Evolutionary conservation across 2,329 filamentous ascomycete genomes (phyloP), one percentile per base, ranked within the genome.

Genomic region (Colletotrichum sp.): DNA sequence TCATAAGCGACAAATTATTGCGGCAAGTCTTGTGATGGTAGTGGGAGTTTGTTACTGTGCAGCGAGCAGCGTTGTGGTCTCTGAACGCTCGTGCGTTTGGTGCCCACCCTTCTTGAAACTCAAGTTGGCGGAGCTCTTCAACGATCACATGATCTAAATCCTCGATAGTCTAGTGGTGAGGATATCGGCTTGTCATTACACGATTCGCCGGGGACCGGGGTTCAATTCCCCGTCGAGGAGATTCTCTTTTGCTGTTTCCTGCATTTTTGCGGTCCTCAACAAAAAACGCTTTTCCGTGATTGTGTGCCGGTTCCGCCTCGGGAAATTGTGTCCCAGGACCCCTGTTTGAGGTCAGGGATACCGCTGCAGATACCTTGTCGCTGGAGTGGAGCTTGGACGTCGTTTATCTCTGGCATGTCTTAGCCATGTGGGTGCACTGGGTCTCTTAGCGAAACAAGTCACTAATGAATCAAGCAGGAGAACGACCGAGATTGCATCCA

Each of bases 211-310:
- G 72, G 72, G 72, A 75, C 72, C 72, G 72, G 72, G 72, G 68
- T 75, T 75, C 72, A 75, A 75, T 75, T 75, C 72, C 69, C 72
- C 72, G 72, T 75, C 72, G 69, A 72, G 69, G 72, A 75, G 72
- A 0, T 27, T 32, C 1, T 28, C 15, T 72, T 64, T 72, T 62
- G 61, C 22, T 4, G 0, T 28, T 22, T 36, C 2, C 3, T 1
- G 15, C 10, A 6, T 16, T 34, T 60, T 52, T 67, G 27, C 39
- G 43, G 28, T 34, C 27, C 25, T 12, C 4, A 9, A 10, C 12
- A 13, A 52, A 52, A 2, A 52, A 52, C 43, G 6, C 43, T 22
- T 52, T 52, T 52, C 43, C 43, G 1, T 52, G 43, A 13, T 52
- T 52, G 43, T 52, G 56, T 60, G 28, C 30, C 28, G 2, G n/a